Evolutionary conservation across 495 filamentous ascomycete species (phyloP).

Genomic region (Penicillium taxi): DNA sequence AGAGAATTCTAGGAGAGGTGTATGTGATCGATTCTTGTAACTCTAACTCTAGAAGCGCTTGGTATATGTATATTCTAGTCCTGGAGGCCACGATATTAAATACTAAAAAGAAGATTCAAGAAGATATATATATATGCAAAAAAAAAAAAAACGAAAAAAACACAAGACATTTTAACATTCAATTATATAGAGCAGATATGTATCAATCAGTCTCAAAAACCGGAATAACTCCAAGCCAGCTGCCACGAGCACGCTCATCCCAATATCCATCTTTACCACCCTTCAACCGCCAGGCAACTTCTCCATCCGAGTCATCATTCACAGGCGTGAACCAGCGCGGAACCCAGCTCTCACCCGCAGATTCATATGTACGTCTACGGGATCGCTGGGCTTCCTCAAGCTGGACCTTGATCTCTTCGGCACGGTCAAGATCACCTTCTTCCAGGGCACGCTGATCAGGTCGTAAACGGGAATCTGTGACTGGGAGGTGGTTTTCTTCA

Average conservation of each 20-base stretch:
- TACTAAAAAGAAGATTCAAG: too few species aligned
- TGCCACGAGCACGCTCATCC: conserved; percentile 67
- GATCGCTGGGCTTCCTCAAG: conserved; percentile 81
- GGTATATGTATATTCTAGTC: too few species aligned
- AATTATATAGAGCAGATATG: too few species aligned
- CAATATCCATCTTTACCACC: conserved; percentile 80
- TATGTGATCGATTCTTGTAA: too few species aligned
- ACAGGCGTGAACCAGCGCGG: conserved; percentile 33
- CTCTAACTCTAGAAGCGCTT: too few species aligned
- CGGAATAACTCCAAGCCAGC: conserved; percentile 62
- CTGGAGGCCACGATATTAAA: too few species aligned
- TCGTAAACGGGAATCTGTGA: conserved; percentile 73
- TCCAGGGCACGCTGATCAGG: conserved; percentile 92
- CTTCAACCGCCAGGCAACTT: conserved; percentile 60
- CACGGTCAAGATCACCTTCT: conserved; percentile 70
- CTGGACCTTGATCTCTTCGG: conserved; percentile 72
- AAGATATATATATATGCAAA: too few species aligned
- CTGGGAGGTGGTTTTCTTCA: conserved; percentile 62
- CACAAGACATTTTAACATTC: too few species aligned
- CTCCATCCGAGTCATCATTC: conserved; percentile 1
- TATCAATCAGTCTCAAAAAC: conserved; percentile 51
- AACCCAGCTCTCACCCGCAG: conserved; percentile 55
- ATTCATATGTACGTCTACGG: conserved; percentile 68
- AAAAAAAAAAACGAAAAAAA: not conserved
- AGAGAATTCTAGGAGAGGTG: too few species aligned